Conservation (phyloP, 306 rosid species). For the Quercus aquifolioides region DNA sequence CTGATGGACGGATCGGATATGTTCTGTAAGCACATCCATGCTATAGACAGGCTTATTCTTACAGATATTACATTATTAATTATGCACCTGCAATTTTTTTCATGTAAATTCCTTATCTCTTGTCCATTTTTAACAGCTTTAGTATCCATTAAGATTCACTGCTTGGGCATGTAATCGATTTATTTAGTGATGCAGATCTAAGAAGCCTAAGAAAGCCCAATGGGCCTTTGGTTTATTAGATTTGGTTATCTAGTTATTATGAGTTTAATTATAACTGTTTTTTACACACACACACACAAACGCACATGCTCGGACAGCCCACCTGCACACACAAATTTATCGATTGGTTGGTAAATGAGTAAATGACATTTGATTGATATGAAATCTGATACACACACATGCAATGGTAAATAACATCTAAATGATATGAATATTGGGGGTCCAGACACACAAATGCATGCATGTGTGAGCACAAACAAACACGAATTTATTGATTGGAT, state of each 20-base stretch:
- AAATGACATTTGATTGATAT: no score
- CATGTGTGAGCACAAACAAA: no score
- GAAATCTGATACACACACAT: no score
- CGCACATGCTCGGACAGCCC: no score
- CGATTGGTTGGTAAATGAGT: no score
- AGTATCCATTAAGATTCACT: neutral
- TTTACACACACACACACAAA: no score
- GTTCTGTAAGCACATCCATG: conserved; percentile 68
- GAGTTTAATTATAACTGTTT: neutral
- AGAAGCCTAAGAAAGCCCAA: neutral
- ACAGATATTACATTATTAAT: neutral
- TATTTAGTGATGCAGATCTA: neutral
- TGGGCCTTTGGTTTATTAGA: neutral
- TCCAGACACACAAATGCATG: no score
- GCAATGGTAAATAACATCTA: no score
- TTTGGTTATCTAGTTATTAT: neutral
- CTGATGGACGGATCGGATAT: conserved; percentile 92
- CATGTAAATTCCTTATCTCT: neutral
- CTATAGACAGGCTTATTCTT: neutral
- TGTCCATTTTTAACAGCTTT: neutral
- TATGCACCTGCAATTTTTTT: neutral
- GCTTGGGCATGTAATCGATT: neutral
- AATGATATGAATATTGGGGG: no score
- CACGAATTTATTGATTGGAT: neutral
- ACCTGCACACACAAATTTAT: no score